A percentile compares a stretch with the other conserved stretches of the same genome.
Conservation (phyloP, 2,329 filamentous ascomycete genomes). For the Fusarium sp. region DNA sequence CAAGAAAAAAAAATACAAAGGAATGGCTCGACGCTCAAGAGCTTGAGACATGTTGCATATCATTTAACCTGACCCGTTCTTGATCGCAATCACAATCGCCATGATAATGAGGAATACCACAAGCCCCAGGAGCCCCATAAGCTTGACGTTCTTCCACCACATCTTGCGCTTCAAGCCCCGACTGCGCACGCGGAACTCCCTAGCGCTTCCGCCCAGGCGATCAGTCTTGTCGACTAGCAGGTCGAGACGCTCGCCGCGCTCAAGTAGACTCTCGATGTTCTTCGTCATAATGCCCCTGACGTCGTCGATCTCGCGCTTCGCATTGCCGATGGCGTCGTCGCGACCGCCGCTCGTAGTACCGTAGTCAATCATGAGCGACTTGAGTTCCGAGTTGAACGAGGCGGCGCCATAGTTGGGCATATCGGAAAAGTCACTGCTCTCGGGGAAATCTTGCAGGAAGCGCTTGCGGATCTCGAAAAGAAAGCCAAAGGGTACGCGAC, state of each 20-base stretch:
- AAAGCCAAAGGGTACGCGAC: slow-evolving; percentile 93
- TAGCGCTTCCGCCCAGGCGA: slow-evolving; percentile 86
- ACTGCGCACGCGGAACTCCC: slow-evolving; percentile 91
- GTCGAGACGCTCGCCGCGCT: slow-evolving; percentile 94
- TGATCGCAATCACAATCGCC: slow-evolving; percentile 69
- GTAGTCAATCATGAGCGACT: slow-evolving; percentile 84
- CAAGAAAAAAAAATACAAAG: slow-evolving; percentile 41
- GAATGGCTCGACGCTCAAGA: slow-evolving; percentile 28
- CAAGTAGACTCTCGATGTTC: slow-evolving; percentile 91
- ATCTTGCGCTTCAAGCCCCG: slow-evolving; percentile 90
- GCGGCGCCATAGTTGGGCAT: slow-evolving; percentile 93
- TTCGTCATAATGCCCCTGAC: slow-evolving; percentile 94
- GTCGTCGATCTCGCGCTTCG: slow-evolving; percentile 91
- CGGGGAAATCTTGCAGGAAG: slow-evolving; percentile 81
- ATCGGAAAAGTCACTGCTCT: slow-evolving; percentile 78
- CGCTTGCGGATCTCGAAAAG: slow-evolving; percentile 91
- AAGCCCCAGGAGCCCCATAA: slow-evolving; percentile 85
- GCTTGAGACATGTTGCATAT: slow-evolving; percentile 8
- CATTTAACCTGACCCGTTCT: slow-evolving; percentile 55
- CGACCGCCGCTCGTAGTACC: slow-evolving; percentile 83
- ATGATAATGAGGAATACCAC: slow-evolving; percentile 74
- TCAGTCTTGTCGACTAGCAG: slow-evolving; percentile 97
- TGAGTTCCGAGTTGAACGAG: slow-evolving; percentile 86
- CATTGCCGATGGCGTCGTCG: slow-evolving; percentile 86
- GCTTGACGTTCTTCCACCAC: slow-evolving; percentile 99